Percentiles rank a stretch among this genome's conserved stretches.
phyloP scores from a whole-genome alignment of 2,329 filamentous ascomycete genomes.

The Pseudocercospora musae region DNA sequence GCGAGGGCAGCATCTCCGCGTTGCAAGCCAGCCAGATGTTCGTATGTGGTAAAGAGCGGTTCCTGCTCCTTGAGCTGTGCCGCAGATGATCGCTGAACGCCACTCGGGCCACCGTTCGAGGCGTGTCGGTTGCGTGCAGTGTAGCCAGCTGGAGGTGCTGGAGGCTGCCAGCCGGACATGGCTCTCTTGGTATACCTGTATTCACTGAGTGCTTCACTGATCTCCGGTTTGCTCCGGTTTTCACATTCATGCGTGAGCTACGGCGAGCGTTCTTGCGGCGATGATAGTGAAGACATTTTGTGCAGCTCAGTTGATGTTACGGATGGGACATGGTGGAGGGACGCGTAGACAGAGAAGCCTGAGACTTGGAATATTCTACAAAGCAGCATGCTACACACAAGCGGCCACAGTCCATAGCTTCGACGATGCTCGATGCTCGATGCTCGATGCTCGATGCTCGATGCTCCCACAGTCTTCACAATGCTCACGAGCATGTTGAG shows the following conservation, averaged over 20 bases:
- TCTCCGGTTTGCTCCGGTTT: not conserved
- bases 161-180: slow-evolving; percentile 22
- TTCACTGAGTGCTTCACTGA: not conserved
- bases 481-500: not conserved
- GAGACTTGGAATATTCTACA: not conserved
- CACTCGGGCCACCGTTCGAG: slow-evolving; percentile 32
- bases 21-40: slow-evolving; percentile 47
- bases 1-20: slow-evolving; percentile 48
- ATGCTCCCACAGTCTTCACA: not conserved
- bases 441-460: too few relatives aligned
- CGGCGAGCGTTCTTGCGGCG: not conserved
- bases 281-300: not conserved
- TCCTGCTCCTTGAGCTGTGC: slow-evolving; percentile 45
- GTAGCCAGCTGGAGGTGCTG: slow-evolving; percentile 18
- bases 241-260: not conserved
- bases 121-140: slow-evolving; percentile 26
- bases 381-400: not conserved
- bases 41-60: slow-evolving; percentile 49
- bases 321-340: not conserved
- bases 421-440: too few relatives aligned
- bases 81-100: slow-evolving; percentile 34
- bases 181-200: too few relatives aligned
- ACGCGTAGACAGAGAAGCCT: slow-evolving; percentile 1
- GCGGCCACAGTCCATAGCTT: not conserved
- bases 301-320: not conserved